Evolutionary conservation across 2,329 filamentous ascomycete genomes (phyloP).

Genomic region (Esteya vermicola): DNA sequence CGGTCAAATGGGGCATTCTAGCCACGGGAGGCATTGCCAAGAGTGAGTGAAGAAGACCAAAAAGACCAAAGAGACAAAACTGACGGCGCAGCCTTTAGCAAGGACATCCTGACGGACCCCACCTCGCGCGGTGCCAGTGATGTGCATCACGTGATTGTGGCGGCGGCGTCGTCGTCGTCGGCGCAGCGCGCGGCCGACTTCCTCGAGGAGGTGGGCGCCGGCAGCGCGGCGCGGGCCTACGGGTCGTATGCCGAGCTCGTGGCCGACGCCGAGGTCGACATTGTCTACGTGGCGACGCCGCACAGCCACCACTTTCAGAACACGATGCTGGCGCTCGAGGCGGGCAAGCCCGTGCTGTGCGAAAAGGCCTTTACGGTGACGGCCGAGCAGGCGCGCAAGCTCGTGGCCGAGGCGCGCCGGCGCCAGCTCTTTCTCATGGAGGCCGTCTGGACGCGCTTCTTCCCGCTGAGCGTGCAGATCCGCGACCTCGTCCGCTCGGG

Average conservation of each 20-base stretch:
- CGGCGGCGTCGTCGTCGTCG: constrained; percentile 67
- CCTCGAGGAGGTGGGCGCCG: constrained; percentile 55
- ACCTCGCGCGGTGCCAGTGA: constrained; percentile 53
- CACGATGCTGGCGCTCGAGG: constrained; percentile 67
- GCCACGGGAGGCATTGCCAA: constrained; percentile 46
- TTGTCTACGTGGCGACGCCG: constrained; percentile 79
- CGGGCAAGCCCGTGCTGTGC: constrained; percentile 78
- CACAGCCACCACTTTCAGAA: constrained; percentile 93
- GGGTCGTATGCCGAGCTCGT: constrained; percentile 74
- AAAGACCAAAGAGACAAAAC: not conserved
- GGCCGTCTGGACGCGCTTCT: constrained; percentile 81
- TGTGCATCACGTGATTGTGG: constrained; percentile 62
- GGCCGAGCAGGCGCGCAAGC: constrained; percentile 57
- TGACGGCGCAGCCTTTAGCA: constrained; percentile 42
- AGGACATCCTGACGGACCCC: constrained; percentile 67
- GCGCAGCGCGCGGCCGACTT: constrained; percentile 56
- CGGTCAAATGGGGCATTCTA: constrained; percentile 45
- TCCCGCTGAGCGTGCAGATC: constrained; percentile 67
- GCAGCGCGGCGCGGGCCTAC: constrained; percentile 51
- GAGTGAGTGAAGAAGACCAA: constrained; percentile 22
- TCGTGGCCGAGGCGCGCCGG: constrained; percentile 56
- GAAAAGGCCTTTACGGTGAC: constrained; percentile 86
- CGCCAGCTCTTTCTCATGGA: constrained; percentile 73
- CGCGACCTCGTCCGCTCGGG: constrained; percentile 46
- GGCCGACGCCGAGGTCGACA: constrained; percentile 63